phyloP scores from a whole-genome alignment of 371 early-diverging fungal species.

The Mucor lusitanicus region DNA sequence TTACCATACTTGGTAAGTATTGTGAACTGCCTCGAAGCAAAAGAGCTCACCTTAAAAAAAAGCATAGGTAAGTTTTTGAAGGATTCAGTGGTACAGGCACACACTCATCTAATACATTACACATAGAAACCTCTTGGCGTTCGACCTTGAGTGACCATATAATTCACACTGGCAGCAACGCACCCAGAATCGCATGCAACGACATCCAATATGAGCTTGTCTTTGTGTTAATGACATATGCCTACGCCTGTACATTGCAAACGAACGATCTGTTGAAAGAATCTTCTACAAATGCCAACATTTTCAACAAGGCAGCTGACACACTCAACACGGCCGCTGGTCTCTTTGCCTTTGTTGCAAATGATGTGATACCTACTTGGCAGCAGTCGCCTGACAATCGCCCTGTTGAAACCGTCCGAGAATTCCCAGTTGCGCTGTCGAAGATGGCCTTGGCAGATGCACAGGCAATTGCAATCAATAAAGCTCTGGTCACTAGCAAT shows the following conservation, averaged over 20 bases:
- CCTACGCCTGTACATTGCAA: conserved; percentile 51
- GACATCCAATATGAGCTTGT: conserved; percentile 63
- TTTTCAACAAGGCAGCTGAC: conserved; percentile 54
- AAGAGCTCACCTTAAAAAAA: conserved; percentile 44
- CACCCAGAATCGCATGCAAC: conserved; percentile 55
- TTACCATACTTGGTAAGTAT: conserved; percentile 59
- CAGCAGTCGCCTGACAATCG: conserved; percentile 29
- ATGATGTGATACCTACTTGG: conserved; percentile 58
- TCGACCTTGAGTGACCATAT: conserved; percentile 57
- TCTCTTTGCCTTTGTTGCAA: conserved; percentile 57
- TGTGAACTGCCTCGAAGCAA: conserved; percentile 54
- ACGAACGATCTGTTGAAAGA: conserved; percentile 33
- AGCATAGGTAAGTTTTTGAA: conserved; percentile 31
- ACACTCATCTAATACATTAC: not conserved
- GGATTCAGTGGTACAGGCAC: not conserved
- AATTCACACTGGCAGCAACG: conserved; percentile 59
- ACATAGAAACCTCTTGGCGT: conserved; percentile 65
- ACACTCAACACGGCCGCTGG: conserved; percentile 60
- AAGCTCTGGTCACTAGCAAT: conserved; percentile 39
- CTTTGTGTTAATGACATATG: conserved; percentile 61
- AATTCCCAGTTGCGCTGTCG: conserved; percentile 50
- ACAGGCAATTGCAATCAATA: conserved; percentile 52
- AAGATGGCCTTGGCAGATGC: conserved; percentile 57
- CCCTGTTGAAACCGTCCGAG: conserved; percentile 50
- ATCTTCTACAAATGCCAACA: not conserved